Evolutionary conservation across 2,329 filamentous ascomycete species (phyloP).

Genomic region (Exophiala phaeomuriformis): DNA sequence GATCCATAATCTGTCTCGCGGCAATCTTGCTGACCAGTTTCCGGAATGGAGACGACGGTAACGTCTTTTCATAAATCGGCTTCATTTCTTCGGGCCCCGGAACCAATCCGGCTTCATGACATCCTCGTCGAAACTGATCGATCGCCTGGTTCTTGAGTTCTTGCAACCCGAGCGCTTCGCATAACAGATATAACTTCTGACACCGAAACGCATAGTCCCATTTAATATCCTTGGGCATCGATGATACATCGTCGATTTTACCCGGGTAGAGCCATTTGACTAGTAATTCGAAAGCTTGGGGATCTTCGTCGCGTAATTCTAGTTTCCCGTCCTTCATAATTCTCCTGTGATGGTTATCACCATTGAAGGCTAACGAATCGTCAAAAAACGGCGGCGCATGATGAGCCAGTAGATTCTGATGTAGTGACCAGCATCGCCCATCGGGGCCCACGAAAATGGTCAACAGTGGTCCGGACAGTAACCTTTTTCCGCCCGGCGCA

Average conservation of each 20-base stretch:
- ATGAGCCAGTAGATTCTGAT: slow-evolving; percentile 47
- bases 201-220: slow-evolving; percentile 50
- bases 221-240: slow-evolving; percentile 42
- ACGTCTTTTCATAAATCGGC: slow-evolving; percentile 45
- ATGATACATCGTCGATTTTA: slow-evolving; percentile 44
- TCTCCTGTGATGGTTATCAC: slow-evolving; percentile 25
- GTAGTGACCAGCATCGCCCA: slow-evolving; percentile 45
- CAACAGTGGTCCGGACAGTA: slow-evolving; percentile 47
- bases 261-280: slow-evolving; percentile 53
- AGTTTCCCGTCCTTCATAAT: slow-evolving; percentile 34
- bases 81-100: slow-evolving; percentile 50
- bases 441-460: slow-evolving; percentile 46
- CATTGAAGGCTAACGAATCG: slow-evolving; percentile 32
- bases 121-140: slow-evolving; percentile 47
- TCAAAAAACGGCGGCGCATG: slow-evolving; percentile 46
- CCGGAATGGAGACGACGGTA: slow-evolving; percentile 42
- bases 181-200: slow-evolving; percentile 48
- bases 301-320: slow-evolving; percentile 45
- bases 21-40: slow-evolving; percentile 47
- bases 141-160: slow-evolving; percentile 49
- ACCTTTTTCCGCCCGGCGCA: slow-evolving; percentile 31
- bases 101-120: slow-evolving; percentile 45
- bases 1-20: slow-evolving; percentile 53
- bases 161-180: slow-evolving; percentile 45
- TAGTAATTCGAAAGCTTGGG: slow-evolving; percentile 47